Evolutionary conservation across 2,329 filamentous ascomycete genomes (phyloP).

Genomic region (Penicillium hordei): DNA sequence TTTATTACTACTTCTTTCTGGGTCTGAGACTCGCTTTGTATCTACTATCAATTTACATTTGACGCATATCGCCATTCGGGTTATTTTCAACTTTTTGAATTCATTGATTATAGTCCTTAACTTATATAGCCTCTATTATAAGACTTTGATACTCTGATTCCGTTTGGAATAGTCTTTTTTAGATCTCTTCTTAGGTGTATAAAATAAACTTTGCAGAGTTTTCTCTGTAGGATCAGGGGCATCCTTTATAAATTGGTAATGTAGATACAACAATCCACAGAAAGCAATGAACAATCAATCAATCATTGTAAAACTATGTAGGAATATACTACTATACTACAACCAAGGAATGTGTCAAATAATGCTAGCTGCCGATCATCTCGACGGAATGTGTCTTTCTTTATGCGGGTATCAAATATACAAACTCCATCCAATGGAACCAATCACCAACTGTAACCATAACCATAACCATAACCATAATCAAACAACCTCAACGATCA

Average conservation of each 20-base stretch:
- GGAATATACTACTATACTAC: neutral
- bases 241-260: neutral
- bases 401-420: neutral
- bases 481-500: neutral
- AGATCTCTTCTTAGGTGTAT: no score
- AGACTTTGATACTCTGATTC: no score
- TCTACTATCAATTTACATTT: neutral
- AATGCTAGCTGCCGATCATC: neutral
- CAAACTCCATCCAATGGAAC: constrained; percentile 2
- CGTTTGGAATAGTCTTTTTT: no score
- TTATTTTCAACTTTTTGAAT: no score
- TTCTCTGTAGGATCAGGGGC: no score
- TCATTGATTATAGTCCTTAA: neutral
- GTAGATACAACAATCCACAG: neutral
- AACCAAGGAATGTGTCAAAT: neutral
- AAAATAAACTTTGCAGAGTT: no score
- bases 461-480: neutral
- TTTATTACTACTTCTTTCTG: constrained; percentile 5
- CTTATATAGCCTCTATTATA: no score
- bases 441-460: no score
- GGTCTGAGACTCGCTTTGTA: constrained; percentile 10
- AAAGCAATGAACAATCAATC: neutral
- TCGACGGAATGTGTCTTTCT: neutral
- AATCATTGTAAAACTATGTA: neutral
- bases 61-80: no score